Conservation (phyloP, 257 asterid species). For the Jasminum sambac region DNA sequence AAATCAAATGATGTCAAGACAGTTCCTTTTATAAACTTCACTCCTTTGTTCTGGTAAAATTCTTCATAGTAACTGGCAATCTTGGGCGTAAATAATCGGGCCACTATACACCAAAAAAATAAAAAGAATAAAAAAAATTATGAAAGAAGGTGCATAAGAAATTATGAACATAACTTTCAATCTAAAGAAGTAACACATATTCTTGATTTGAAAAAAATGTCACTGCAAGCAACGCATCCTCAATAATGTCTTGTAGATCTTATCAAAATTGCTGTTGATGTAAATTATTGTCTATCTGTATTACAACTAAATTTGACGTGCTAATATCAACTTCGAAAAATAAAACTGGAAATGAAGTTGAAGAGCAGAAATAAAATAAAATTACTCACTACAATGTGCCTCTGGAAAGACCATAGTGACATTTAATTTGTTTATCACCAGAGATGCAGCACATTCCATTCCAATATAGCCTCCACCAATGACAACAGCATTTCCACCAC, state of each 20-base stretch:
- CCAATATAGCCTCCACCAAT: slow-evolving; percentile 94
- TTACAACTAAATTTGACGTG: background rate
- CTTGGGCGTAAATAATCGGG: slow-evolving; percentile 82
- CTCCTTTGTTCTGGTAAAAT: slow-evolving; percentile 89
- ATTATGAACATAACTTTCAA: slow-evolving; percentile 19
- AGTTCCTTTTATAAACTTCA: slow-evolving; percentile 86
- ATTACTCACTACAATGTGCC: slow-evolving; percentile 78
- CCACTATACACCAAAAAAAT: slow-evolving; percentile 57
- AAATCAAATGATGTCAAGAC: slow-evolving; percentile 85
- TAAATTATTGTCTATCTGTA: background rate
- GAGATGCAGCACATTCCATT: slow-evolving; percentile 92
- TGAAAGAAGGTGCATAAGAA: slow-evolving; percentile 2
- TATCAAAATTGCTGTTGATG: background rate
- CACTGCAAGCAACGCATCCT: background rate
- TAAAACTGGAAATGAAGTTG: background rate
- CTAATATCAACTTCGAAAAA: background rate
- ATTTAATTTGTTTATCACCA: slow-evolving; percentile 71
- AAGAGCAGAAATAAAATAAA: background rate
- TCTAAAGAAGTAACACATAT: background rate
- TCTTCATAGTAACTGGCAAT: slow-evolving; percentile 90
- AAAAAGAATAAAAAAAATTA: background rate
- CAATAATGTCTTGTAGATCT: background rate
- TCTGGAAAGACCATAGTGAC: slow-evolving; percentile 93
- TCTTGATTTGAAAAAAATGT: background rate
- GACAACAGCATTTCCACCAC: slow-evolving; percentile 79